Evolutionary conservation across 352 stramenopile genomes (phyloP).

Genomic region (Phytopythium sindhum): DNA sequence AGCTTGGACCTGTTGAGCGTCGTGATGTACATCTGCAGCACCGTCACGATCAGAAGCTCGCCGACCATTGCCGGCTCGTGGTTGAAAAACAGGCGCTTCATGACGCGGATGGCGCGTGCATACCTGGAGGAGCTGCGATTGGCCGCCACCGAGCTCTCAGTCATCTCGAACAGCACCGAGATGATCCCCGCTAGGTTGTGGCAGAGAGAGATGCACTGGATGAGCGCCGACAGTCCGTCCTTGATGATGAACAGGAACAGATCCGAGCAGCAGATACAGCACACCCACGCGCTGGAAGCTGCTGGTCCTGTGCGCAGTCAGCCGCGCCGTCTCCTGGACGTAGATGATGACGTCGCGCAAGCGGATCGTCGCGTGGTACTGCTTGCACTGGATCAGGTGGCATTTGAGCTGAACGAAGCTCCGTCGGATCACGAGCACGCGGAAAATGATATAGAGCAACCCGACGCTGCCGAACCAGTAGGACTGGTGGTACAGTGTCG

Average conservation of each 20-base stretch:
- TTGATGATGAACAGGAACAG: slow-evolving; percentile 26
- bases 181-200: slow-evolving; percentile 25
- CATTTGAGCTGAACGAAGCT: slow-evolving; percentile 17
- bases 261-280: slow-evolving; percentile 23
- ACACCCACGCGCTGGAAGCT: slow-evolving; percentile 15
- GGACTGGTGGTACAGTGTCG: slow-evolving; percentile 13
- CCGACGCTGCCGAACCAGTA: slow-evolving; percentile 27
- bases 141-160: slow-evolving; percentile 9
- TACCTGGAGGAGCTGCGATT: not conserved
- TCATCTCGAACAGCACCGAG: slow-evolving; percentile 22
- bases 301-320: slow-evolving; percentile 21
- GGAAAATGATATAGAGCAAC: slow-evolving; percentile 22
- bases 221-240: slow-evolving; percentile 14
- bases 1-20: slow-evolving; percentile 23
- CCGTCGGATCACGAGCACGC: slow-evolving; percentile 16
- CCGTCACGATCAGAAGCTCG: slow-evolving; percentile 13
- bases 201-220: slow-evolving; percentile 20
- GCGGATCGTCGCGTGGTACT: slow-evolving; percentile 8
- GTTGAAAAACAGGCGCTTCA: slow-evolving; percentile 28
- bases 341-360: slow-evolving; percentile 17
- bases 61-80: slow-evolving; percentile 25
- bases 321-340: slow-evolving; percentile 26
- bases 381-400: slow-evolving; percentile 10
- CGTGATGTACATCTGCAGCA: slow-evolving; percentile 26
- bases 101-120: not conserved